phyloP scores from a whole-genome alignment of 177 flowering plant species.

The Telopea speciosissima region DNA sequence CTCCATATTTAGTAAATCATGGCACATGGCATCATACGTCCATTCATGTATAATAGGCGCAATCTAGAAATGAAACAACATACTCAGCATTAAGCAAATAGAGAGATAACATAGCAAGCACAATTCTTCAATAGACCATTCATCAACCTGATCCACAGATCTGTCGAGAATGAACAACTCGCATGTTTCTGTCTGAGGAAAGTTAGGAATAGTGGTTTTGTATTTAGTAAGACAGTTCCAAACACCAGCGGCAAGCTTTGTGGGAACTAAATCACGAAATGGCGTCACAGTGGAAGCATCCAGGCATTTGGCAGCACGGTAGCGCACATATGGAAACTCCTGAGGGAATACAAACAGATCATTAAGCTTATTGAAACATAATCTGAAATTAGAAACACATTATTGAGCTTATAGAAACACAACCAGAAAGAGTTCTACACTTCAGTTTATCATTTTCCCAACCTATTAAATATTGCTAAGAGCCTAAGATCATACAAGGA shows the following conservation, averaged over 20 bases:
- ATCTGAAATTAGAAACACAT: no score
- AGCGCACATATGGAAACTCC: constrained; percentile 93
- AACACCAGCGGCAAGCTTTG: constrained; percentile 90
- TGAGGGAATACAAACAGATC: constrained; percentile 18
- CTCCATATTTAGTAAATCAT: constrained; percentile 80
- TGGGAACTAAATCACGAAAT: constrained; percentile 78
- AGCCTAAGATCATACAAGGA: no score
- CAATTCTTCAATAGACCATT: constrained; percentile 6
- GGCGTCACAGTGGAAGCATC: constrained; percentile 76
- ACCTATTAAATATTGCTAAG: neutral
- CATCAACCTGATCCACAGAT: constrained; percentile 86
- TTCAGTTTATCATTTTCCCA: neutral
- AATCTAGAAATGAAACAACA: constrained; percentile 40
- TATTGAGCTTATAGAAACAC: neutral
- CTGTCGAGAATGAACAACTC: constrained; percentile 90
- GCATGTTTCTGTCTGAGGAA: constrained; percentile 91
- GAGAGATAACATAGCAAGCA: constrained; percentile 3
- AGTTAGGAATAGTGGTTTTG: constrained; percentile 57
- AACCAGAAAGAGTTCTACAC: neutral
- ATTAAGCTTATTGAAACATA: no score
- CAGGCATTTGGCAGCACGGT: constrained; percentile 85
- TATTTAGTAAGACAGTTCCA: constrained; percentile 75
- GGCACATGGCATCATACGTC: constrained; percentile 99
- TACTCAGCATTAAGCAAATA: constrained; percentile 3
- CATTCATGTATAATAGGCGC: constrained; percentile 98